Conservation (phyloP, 768 basidiomycete species). For the Mycena latifolia region DNA sequence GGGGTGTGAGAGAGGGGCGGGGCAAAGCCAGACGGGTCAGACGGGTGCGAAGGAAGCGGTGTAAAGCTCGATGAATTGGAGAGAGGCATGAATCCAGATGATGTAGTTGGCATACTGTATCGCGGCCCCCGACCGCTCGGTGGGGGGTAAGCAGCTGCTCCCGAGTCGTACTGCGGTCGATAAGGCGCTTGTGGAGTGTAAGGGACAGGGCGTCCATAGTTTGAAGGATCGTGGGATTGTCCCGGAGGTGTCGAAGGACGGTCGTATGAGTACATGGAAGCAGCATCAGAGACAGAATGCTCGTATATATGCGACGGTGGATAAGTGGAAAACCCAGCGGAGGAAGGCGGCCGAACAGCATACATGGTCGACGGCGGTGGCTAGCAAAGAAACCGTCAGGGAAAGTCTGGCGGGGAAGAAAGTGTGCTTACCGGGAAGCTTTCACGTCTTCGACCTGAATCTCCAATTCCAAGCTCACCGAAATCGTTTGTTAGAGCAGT, state of each 20-base stretch:
- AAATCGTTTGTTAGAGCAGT: conserved; percentile 75
- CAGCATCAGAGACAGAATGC: conserved; percentile 48
- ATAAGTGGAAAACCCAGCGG: conserved; percentile 34
- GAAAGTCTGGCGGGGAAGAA: conserved; percentile 7
- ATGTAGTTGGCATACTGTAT: conserved; percentile 73
- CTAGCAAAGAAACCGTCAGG: conserved; percentile 6
- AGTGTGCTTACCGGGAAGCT: conserved; percentile 66
- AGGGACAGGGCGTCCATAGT: conserved; percentile 40
- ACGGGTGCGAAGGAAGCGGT: conserved; percentile 49
- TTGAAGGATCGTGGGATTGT: conserved; percentile 47
- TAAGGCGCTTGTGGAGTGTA: conserved; percentile 54
- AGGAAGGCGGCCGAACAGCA: conserved; percentile 32
- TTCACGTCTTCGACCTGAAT: conserved; percentile 61
- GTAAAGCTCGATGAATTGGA: conserved; percentile 51
- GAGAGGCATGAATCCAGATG: conserved; percentile 78
- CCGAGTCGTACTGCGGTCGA: conserved; percentile 42
- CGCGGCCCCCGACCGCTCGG: conserved; percentile 65
- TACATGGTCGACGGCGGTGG: conserved; percentile 18
- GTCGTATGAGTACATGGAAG: conserved; percentile 55
- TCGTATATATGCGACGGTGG: conserved; percentile 56
- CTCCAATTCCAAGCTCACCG: conserved; percentile 70
- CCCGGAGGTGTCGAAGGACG: conserved; percentile 51
- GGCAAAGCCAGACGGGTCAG: conserved; percentile 50
- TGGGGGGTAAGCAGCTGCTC: conserved; percentile 51
- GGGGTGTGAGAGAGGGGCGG: conserved; percentile 60